Evolutionary conservation across 148 eudicot species (phyloP).

Genomic region (Talinum fruticosum): DNA sequence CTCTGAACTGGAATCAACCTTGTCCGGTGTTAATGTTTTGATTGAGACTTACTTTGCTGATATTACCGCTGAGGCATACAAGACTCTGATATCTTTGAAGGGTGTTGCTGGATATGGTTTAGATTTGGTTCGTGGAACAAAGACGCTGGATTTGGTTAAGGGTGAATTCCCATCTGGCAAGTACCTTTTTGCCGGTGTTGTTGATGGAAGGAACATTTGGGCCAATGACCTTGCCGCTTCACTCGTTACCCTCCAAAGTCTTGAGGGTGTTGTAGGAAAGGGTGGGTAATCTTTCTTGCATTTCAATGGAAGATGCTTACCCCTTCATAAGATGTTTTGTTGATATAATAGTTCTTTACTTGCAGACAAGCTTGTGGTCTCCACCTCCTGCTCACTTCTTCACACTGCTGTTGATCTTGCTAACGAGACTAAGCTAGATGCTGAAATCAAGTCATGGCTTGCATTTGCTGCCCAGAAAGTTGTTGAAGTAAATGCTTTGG

Average conservation of each 20-base stretch:
- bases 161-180: constrained; percentile 76
- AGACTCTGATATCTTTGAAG: constrained; percentile 63
- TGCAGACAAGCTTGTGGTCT: constrained; percentile 93
- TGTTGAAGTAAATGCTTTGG: constrained; percentile 87
- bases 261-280: constrained; percentile 74
- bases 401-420: constrained; percentile 94
- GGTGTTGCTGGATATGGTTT: constrained; percentile 79
- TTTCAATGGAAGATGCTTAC: not conserved
- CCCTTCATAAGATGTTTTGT: not conserved
- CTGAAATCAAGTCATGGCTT: constrained; percentile 90
- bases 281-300: constrained; percentile 36
- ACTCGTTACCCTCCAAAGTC: constrained; percentile 50
- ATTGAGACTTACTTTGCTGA: constrained; percentile 91
- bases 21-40: constrained; percentile 67
- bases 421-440: constrained; percentile 84
- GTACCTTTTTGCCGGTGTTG: constrained; percentile 90
- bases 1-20: constrained; percentile 59
- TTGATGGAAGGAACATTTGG: constrained; percentile 97
- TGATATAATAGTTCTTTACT: constrained; percentile 7
- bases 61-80: constrained; percentile 71
- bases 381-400: constrained; percentile 94
- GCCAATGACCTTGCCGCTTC: constrained; percentile 86
- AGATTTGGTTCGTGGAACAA: constrained; percentile 79
- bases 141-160: constrained; percentile 79
- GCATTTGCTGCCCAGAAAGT: constrained; percentile 96